Evolutionary conservation across 805 yeast species (phyloP).

Genomic region (Zygoascus biomembranicola): DNA sequence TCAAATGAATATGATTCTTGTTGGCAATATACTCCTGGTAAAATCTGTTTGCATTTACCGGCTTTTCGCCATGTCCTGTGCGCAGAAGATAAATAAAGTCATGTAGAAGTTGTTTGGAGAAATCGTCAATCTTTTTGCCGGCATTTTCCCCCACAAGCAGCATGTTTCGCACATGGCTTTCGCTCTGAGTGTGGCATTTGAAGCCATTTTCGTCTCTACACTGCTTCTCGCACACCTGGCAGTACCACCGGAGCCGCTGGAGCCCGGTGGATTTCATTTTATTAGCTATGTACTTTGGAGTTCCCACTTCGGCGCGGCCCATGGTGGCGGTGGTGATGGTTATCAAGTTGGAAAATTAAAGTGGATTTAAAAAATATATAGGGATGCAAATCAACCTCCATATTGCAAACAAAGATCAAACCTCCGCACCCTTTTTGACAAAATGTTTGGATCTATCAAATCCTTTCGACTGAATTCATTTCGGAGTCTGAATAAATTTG

Average conservation of each 20-base stretch:
- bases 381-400: too few species aligned
- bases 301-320: constrained; percentile 54
- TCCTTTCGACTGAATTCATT: too few species aligned
- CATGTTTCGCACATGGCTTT: constrained; percentile 59
- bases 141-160: constrained; percentile 38
- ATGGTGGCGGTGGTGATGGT: constrained; percentile 23
- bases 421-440: too few species aligned
- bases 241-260: constrained; percentile 78
- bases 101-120: constrained; percentile 47
- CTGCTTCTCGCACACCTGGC: constrained; percentile 86
- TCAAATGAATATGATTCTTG: constrained; percentile 81
- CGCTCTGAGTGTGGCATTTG: constrained; percentile 80
- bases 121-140: constrained; percentile 42
- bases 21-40: constrained; percentile 86
- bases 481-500: too few species aligned
- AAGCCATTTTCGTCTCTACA: constrained; percentile 96
- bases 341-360: background rate
- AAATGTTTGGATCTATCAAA: too few species aligned
- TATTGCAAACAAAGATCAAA: too few species aligned
- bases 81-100: constrained; percentile 59
- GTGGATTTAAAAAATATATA: too few species aligned
- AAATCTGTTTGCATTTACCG: constrained; percentile 70
- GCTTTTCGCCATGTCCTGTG: constrained; percentile 72
- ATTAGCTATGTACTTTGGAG: constrained; percentile 65
- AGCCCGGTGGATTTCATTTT: constrained; percentile 76